Percentiles rank a stretch among this genome's conserved stretches.
phyloP scores from a whole-genome alignment of 176 grass and related monocot genomes.

The Aegilops speltoides region DNA sequence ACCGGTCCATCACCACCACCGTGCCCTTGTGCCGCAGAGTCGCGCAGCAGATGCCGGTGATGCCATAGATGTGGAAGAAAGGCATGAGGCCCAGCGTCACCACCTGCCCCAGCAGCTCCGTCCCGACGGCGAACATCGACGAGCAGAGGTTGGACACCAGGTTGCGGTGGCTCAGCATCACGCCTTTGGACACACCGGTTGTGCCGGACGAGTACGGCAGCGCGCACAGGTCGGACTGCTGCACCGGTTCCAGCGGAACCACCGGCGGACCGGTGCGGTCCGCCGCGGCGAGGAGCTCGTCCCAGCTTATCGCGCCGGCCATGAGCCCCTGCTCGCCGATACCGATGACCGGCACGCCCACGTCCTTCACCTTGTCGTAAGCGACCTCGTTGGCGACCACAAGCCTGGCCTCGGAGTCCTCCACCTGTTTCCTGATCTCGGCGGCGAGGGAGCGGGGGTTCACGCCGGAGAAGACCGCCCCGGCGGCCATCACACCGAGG shows the following conservation, averaged over 20 bases:
- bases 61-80: slow-evolving; percentile 97
- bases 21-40: slow-evolving; percentile 82
- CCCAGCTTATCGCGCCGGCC: slow-evolving; percentile 54
- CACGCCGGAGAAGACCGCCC: slow-evolving; percentile 77
- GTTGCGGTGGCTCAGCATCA: slow-evolving; percentile 94
- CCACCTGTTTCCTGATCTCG: slow-evolving; percentile 82
- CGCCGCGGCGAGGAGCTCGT: slow-evolving; percentile 56
- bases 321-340: slow-evolving; percentile 33
- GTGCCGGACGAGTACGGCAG: slow-evolving; percentile 85
- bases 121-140: slow-evolving; percentile 49
- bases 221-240: slow-evolving; percentile 70
- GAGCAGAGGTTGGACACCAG: slow-evolving; percentile 78
- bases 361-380: slow-evolving; percentile 71
- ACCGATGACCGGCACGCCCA: slow-evolving; percentile 49
- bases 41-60: slow-evolving; percentile 78
- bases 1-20: slow-evolving; percentile 87
- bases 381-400: slow-evolving; percentile 58
- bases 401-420: slow-evolving; percentile 68
- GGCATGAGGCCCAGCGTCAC: slow-evolving; percentile 69
- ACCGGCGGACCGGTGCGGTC: slow-evolving; percentile 52
- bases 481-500: slow-evolving; percentile 69
- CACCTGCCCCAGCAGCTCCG: slow-evolving; percentile 39
- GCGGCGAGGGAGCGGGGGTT: slow-evolving; percentile 54
- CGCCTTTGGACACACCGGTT: slow-evolving; percentile 84
- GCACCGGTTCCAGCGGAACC: slow-evolving; percentile 15